Base-by-base conservation (phyloP, 768 basidiomycete species). In the Leccinellum albellum region DNA sequence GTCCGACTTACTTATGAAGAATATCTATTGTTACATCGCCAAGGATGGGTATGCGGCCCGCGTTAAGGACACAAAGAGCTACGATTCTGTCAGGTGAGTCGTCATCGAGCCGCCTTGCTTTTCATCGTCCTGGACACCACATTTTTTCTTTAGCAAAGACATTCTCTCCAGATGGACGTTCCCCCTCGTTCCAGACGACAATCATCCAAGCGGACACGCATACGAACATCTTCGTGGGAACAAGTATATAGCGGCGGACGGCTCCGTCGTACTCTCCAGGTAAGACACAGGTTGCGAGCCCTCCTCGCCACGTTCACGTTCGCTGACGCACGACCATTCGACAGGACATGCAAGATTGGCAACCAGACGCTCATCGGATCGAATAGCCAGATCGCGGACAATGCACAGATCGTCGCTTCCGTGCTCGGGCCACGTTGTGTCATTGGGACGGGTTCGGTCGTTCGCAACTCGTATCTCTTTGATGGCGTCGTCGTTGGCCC, bases 151-250 rank as follows among this genome's bases (percentile, higher is more conserved):
- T 66, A 96, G 94, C 76, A 91, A 93, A 72, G 94, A 98, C 65
- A 92, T 99, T 50, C 74, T 98, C 29, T 84, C 92, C 45, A 80
- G 97, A 62, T 94, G 94, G 90, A 91, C 92, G 6, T 98, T 96
- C 75, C 97, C 97, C 2, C 77, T 98, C 9, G 94, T 94, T 5
- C 96, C 96, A 9, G 97, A 98, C 69, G 87, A 95, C 70, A 92
- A 94, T 71, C 84, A 94, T 64, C 94, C 93, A 2, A 82, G 87
- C 14, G 87, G 87, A 6, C 85, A 89, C 55, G 68, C 79, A 35
- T 98, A 98, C 69, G 91, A 96, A 67, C 86, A 94, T 66, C 81
- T 88, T 33, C 83, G 89, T 28, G 94, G 93, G 6, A 92, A 94
- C 73, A 87, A 88, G 63, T 99, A 98, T 68, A 82, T 95, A 59